Percentiles rank a stretch among this genome's conserved stretches.
Evolutionary conservation across 108 stramenopile species (phyloP).

Genomic region (Hondaea fermentalgiana): DNA sequence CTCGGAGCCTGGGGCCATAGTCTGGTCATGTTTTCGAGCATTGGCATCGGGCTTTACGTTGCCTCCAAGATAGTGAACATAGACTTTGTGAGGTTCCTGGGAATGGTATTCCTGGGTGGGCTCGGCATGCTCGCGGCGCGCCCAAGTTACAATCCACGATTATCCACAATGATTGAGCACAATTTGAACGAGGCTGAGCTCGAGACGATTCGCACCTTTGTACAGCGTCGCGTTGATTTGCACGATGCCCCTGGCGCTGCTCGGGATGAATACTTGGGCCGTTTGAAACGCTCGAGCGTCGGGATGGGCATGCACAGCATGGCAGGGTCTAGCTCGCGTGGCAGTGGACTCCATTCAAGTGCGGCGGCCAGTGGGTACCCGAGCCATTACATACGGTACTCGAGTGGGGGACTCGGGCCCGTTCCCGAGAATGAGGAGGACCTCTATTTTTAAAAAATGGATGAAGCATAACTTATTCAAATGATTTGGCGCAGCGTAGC

Average conservation of each 20-base stretch:
- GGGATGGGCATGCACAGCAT: neutral
- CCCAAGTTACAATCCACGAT: neutral
- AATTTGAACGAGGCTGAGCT: neutral
- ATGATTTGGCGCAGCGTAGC: too few species aligned
- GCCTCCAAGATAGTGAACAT: neutral
- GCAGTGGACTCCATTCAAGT: neutral
- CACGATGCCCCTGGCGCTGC: neutral
- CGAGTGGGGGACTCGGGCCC: neutral
- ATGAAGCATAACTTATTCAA: too few species aligned
- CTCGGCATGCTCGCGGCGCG: neutral
- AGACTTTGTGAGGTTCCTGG: neutral
- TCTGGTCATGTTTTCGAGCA: neutral
- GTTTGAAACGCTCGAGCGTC: neutral
- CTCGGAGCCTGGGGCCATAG: neutral
- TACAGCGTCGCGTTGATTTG: neutral
- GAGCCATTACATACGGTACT: neutral
- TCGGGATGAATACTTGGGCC: neutral
- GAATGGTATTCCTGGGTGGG: neutral
- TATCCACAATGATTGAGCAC: neutral
- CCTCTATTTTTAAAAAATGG: neutral
- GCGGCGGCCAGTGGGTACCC: neutral
- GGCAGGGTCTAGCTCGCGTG: neutral
- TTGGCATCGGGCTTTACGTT: neutral
- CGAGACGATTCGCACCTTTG: conserved; percentile 8
- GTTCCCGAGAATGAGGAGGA: neutral